phyloP scores from a whole-genome alignment of 2,329 filamentous ascomycete species.

The Pseudocercospora crystallina region DNA sequence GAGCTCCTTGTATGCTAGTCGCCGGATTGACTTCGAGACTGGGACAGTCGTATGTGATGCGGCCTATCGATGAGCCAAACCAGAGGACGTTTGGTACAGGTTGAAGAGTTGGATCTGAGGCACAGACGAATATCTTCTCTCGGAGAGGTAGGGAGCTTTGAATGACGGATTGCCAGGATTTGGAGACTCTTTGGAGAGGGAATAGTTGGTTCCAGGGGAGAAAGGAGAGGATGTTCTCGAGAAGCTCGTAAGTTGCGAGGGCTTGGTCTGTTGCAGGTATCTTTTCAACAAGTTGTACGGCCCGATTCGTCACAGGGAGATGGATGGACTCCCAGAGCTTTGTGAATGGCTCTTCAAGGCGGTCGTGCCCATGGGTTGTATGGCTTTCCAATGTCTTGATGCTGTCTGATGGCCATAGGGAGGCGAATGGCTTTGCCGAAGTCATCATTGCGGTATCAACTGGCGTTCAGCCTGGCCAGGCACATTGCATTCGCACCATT shows the following conservation, averaged over 20 bases:
- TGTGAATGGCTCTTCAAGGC: too few species aligned
- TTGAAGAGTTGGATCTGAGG: background rate
- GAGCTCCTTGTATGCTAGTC: background rate
- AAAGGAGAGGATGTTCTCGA: slow-evolving; percentile 12
- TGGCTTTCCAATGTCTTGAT: background rate
- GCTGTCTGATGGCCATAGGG: slow-evolving; percentile 3
- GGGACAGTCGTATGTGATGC: background rate
- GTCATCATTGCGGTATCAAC: too few species aligned
- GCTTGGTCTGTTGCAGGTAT: background rate
- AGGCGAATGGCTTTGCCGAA: slow-evolving; percentile 1
- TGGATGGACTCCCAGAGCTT: too few species aligned
- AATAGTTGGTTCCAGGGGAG: slow-evolving; percentile 10
- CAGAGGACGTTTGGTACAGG: background rate
- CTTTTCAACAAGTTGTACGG: too few species aligned
- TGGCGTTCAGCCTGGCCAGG: too few species aligned
- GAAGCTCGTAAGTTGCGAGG: slow-evolving; percentile 15
- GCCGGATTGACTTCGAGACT: slow-evolving; percentile 1
- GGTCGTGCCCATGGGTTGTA: too few species aligned
- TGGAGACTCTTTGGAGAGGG: slow-evolving; percentile 5
- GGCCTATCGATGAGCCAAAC: background rate
- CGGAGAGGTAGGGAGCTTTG: slow-evolving; percentile 5
- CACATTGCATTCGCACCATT: too few species aligned
- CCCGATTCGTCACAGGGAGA: too few species aligned
- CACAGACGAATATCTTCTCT: slow-evolving; percentile 7
- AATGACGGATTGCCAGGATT: slow-evolving; percentile 8